phyloP scores from a whole-genome alignment of 805 yeast genomes.

The Pichia gijzeniarum region DNA sequence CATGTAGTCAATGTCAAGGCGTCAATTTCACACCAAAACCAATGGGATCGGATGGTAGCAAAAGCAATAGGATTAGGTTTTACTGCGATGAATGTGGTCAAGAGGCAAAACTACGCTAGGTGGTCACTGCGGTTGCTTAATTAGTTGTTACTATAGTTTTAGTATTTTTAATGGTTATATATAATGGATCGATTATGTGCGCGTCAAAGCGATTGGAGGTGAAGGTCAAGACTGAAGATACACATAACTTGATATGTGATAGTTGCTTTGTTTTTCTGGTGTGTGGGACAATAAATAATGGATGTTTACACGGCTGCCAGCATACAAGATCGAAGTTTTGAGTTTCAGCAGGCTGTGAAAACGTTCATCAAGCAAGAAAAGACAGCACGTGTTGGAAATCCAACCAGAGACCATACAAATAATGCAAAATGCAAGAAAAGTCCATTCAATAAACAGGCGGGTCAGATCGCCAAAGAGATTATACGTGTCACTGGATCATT shows the following conservation, averaged over 20 bases:
- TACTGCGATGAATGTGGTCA: conserved; percentile 27
- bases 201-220: no score
- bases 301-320: conserved; percentile 25
- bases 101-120: conserved; percentile 7
- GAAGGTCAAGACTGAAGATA: no score
- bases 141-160: no score
- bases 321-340: conserved; percentile 80
- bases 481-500: conserved; percentile 77
- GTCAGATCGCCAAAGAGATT: conserved; percentile 81
- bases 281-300: conserved; percentile 10
- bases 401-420: no score
- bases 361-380: conserved; percentile 54
- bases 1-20: conserved; percentile 21
- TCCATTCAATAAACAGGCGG: conserved; percentile 66
- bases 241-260: no score
- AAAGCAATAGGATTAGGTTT: conserved; percentile 19
- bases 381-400: neutral
- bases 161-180: no score
- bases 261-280: no score
- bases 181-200: no score
- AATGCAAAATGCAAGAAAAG: conserved; percentile 29
- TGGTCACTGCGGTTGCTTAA: no score
- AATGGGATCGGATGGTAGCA: conserved; percentile 13
- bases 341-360: conserved; percentile 86
- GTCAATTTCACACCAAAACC: conserved; percentile 23